A percentile compares a stretch with the other conserved stretches of the same genome.
Evolutionary conservation across 768 basidiomycete species (phyloP).

Genomic region (Suillus lakei): DNA sequence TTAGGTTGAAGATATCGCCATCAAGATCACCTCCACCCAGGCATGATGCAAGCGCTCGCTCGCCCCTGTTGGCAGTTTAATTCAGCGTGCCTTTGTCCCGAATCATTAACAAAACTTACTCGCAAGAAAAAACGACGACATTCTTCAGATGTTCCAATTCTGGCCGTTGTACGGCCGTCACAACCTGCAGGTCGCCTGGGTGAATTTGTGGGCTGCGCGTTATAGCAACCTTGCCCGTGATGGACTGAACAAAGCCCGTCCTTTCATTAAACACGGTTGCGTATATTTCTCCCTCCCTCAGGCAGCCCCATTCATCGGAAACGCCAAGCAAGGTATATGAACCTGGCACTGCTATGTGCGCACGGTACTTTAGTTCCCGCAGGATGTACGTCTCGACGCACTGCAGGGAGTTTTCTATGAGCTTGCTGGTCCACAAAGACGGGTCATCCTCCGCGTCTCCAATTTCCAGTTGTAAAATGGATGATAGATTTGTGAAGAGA

Average conservation of each 20-base stretch:
- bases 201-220: constrained; percentile 59
- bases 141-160: constrained; percentile 46
- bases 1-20: constrained; percentile 63
- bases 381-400: constrained; percentile 50
- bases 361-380: constrained; percentile 55
- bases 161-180: constrained; percentile 45
- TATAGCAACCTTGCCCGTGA: constrained; percentile 46
- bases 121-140: constrained; percentile 56
- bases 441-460: constrained; percentile 11
- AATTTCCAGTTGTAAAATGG: constrained; percentile 36
- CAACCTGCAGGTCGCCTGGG: constrained; percentile 50
- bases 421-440: constrained; percentile 32
- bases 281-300: constrained; percentile 52
- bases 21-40: constrained; percentile 76
- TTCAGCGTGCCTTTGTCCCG: background rate
- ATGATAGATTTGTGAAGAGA: constrained; percentile 41
- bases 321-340: constrained; percentile 58
- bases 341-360: constrained; percentile 52
- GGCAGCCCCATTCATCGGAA: constrained; percentile 52
- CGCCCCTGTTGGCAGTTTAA: constrained; percentile 33
- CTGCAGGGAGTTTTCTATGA: constrained; percentile 41
- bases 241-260: constrained; percentile 24
- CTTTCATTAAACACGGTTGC: constrained; percentile 44
- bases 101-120: constrained; percentile 24
- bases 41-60: constrained; percentile 62